Conservation (phyloP, 768 basidiomycete species). For the Lentinula aciculospora region DNA sequence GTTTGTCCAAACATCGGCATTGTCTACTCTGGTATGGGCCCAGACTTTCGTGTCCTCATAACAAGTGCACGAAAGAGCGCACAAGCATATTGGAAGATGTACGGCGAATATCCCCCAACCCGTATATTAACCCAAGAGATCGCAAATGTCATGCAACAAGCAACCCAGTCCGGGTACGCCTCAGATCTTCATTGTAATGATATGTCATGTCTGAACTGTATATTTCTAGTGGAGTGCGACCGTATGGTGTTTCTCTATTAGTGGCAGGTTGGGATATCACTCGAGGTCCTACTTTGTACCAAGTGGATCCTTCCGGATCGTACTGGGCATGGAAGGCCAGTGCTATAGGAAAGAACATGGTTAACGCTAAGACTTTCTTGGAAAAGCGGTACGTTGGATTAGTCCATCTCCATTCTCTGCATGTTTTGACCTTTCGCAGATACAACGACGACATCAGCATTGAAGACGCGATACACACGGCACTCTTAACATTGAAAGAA, state of each 20-base stretch:
- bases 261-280: constrained; percentile 96
- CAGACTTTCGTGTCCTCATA: constrained; percentile 94
- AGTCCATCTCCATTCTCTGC: constrained; percentile 13
- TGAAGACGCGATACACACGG: constrained; percentile 98
- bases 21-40: constrained; percentile 99
- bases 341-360: constrained; percentile 99
- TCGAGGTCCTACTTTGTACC: constrained; percentile 95
- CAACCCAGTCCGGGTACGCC: constrained; percentile 94
- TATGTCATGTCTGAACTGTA: neutral
- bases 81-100: constrained; percentile 99
- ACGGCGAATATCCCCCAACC: constrained; percentile 97
- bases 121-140: constrained; percentile 95
- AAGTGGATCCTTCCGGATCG: constrained; percentile 97
- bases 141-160: constrained; percentile 97
- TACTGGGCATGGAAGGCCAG: constrained; percentile 99
- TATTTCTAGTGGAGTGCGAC: constrained; percentile 81
- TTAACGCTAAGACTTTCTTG: constrained; percentile 98
- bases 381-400: constrained; percentile 76
- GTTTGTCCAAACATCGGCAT: constrained; percentile 99
- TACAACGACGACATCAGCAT: constrained; percentile 99
- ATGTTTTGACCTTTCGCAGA: constrained; percentile 37
- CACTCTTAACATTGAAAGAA: constrained; percentile 94
- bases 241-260: constrained; percentile 96
- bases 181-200: constrained; percentile 7
- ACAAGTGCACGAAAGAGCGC: constrained; percentile 95